Base-by-base conservation (phyloP, 257 asterid genomes). In the Capsicum chinense region DNA sequence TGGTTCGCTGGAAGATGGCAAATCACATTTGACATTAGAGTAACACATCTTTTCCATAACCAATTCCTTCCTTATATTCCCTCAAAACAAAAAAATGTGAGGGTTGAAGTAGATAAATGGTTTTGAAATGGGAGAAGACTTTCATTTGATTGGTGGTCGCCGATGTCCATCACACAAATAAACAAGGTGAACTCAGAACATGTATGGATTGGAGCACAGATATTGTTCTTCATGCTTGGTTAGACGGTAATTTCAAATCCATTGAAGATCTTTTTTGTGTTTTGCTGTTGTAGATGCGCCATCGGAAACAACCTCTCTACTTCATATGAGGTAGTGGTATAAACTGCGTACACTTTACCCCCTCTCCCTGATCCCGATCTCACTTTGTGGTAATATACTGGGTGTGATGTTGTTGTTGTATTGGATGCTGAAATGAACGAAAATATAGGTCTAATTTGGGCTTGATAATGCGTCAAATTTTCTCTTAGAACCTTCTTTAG, bases 111-210 rank as follows among this genome's bases (percentile, higher is more conserved):
- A 68, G 17, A 16, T 3, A 10, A 15, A 69, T 69, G 54, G 26
- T 69, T 68, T 39, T 69, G 54, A 16, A 39, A 37, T 8, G 8
- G 56, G 56, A 69, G 56, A 69, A 42, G 35, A 39, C 54, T 42
- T 42, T 42, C 64, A 82, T 47, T 79, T 17, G 57, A 35, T 35
- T 81, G 56, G 79, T 35, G 21, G 85, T 60, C 54, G 74, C 78
- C 21, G 42, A 35, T 66, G 56, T 42, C 35, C 56, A 9, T 17
- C 16, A 42, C 33, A 9, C 33, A 42, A 44, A 70, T 70, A 35
- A 70, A 70, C 79, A 70, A 17, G 15, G 33, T 17, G 56, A 70
- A 70, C 79, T 9, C 33, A 70, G 16, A 42, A 42, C 56, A 70
- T 70, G 79, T 70, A 70, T 69, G 54, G 78, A 42, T 70, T 17